A percentile compares a stretch with the other conserved stretches of the same genome.
phyloP scores from a whole-genome alignment of 192 early-diverging fungal species.

The Linnemannia hyalina region DNA sequence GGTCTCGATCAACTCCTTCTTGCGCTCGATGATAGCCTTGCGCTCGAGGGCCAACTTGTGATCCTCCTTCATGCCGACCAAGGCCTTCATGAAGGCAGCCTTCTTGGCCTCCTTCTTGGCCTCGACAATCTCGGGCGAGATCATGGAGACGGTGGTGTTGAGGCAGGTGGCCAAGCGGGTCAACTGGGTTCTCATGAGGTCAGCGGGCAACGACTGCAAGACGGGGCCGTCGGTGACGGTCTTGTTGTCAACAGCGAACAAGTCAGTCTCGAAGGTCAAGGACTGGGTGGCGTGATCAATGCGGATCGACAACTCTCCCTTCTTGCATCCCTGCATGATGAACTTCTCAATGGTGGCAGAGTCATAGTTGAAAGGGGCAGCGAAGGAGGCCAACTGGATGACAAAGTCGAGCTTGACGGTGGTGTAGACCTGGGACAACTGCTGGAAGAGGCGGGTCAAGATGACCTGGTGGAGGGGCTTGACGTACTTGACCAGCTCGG shows the following conservation, averaged over 20 bases:
- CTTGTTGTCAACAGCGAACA: conserved; percentile 83
- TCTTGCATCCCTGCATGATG: conserved; percentile 97
- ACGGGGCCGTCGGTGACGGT: conserved; percentile 85
- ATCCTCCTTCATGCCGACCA: conserved; percentile 84
- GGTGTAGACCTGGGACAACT: conserved; percentile 98
- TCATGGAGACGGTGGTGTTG: conserved; percentile 85
- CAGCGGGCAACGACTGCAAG: conserved; percentile 87
- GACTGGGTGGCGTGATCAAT: conserved; percentile 93
- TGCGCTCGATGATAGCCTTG: conserved; percentile 89
- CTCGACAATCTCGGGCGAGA: conserved; percentile 81
- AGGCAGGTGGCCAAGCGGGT: conserved; percentile 88
- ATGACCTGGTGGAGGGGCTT: conserved; percentile 96
- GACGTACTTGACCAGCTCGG: conserved; percentile 90
- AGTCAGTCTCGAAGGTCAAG: conserved; percentile 93
- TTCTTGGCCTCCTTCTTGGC: conserved; percentile 76
- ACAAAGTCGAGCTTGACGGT: conserved; percentile 96
- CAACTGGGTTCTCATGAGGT: conserved; percentile 94
- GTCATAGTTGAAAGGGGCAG: conserved; percentile 86
- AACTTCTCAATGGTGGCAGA: conserved; percentile 95
- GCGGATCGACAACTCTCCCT: conserved; percentile 95
- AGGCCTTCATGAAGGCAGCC: conserved; percentile 76
- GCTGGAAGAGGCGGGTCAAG: conserved; percentile 97
- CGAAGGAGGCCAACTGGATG: conserved; percentile 89
- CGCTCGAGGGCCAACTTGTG: conserved; percentile 81
- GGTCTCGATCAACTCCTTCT: conserved; percentile 84